Base-by-base conservation (phyloP, 1,284 basidiomycete species). In the Cryptococcus neoformans region DNA sequence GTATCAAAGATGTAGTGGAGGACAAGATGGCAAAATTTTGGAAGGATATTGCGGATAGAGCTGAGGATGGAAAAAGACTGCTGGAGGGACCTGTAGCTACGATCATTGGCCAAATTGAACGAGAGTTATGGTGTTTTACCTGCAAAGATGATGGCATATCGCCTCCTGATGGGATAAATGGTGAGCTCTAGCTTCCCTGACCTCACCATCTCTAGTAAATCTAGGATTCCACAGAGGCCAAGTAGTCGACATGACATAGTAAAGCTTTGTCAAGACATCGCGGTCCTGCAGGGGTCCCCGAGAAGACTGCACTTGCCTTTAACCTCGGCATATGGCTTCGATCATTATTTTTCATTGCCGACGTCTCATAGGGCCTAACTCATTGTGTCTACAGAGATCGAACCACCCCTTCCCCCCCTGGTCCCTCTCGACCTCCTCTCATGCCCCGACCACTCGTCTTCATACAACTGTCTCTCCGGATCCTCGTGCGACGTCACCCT, bases 371-470 rank as follows among this genome's bases (percentile, higher is more conserved):
- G 4, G 28, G 28, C 28, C 28, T 28, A 28, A 4, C 28, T 28
- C 28, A 28, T 28, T 28, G 28, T 28, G 4, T 1, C 10, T 44
- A n/a, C 36, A 62, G 60, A 59, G 34, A 46, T 21, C 44, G 4
- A 10, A 10, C 44, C 14, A 5, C 61, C 61, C 12, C 12, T 38
- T 7, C 46, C 45, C 16, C 40, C 49, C 11, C 58, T 55, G 28
- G 51, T 62, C 17, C 9, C 47, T 51, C 16, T 17, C 6, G 28
- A 57, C 14, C 37, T 62, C 2, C 14, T 66, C 12, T 36, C 51
- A 4, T 68, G 67, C 51, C 36, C 54, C 2, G 6, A 54, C 49
- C 67, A 68, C 42, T 57, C 63, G 1, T 53, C 52, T n/a, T 17
- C 51, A 1, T 28, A 55, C 3, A 40, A 54, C 0, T 66, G 64